A percentile compares a stretch with the other conserved stretches of the same genome.
phyloP scores from a whole-genome alignment of 208 protist species.

The Leishmania guyanensis region DNA sequence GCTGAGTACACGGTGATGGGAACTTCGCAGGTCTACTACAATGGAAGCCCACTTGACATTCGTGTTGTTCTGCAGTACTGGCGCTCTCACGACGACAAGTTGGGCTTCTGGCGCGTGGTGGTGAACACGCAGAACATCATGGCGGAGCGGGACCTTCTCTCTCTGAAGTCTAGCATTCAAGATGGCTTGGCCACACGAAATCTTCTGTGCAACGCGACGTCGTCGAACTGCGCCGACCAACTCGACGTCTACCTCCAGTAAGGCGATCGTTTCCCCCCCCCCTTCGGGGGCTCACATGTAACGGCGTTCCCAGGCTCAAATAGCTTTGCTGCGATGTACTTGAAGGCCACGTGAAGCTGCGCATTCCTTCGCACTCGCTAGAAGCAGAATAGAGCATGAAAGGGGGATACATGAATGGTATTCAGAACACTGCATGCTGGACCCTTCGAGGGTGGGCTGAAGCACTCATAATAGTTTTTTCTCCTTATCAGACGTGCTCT shows the following conservation, averaged over 20 bases:
- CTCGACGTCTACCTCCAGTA: slow-evolving; percentile 46
- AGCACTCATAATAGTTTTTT: neutral
- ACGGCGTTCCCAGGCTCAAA: neutral
- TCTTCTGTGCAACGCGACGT: slow-evolving; percentile 32
- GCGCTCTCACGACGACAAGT: slow-evolving; percentile 25
- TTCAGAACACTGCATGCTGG: neutral
- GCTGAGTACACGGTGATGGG: slow-evolving; percentile 30
- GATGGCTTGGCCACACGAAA: slow-evolving; percentile 22
- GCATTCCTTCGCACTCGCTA: neutral
- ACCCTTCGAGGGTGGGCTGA: neutral
- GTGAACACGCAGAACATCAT: slow-evolving; percentile 52
- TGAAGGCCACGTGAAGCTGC: neutral
- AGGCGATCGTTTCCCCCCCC: neutral
- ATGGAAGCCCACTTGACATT: slow-evolving; percentile 61
- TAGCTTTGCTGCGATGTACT: neutral
- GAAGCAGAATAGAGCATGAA: neutral
- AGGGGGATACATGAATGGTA: neutral
- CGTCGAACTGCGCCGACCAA: slow-evolving; percentile 18
- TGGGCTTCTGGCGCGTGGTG: slow-evolving; percentile 56
- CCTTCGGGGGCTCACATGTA: neutral
- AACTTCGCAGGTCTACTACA: slow-evolving; percentile 58
- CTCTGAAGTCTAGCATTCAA: slow-evolving; percentile 34
- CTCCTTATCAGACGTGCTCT: neutral
- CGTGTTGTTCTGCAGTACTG: slow-evolving; percentile 53
- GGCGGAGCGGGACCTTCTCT: slow-evolving; percentile 47